phyloP scores from a whole-genome alignment of 2,329 filamentous ascomycete species.

The Delphinella strobiligena region DNA sequence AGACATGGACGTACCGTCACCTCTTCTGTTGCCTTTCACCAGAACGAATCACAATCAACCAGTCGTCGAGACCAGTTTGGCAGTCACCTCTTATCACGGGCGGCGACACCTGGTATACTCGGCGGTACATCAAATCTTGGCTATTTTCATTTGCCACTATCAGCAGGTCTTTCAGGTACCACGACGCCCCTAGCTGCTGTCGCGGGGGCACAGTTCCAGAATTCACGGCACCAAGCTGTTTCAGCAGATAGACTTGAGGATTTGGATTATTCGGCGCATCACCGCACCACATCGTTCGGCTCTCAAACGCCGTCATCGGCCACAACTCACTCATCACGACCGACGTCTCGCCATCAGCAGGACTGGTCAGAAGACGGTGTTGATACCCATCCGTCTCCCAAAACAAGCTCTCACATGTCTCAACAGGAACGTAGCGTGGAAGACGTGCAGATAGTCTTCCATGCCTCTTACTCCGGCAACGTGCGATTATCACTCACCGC shows the following conservation, averaged over 20 bases:
- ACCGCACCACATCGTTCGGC: slow-evolving; percentile 27
- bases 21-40: not conserved
- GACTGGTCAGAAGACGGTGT: slow-evolving; percentile 15
- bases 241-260: not conserved
- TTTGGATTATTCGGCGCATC: slow-evolving; percentile 23
- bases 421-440: slow-evolving; percentile 59
- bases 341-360: slow-evolving; percentile 27
- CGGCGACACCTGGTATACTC: slow-evolving; percentile 47
- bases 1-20: not conserved
- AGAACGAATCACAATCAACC: slow-evolving; percentile 6
- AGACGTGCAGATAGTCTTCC: slow-evolving; percentile 85
- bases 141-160: slow-evolving; percentile 71
- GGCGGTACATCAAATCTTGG: slow-evolving; percentile 66
- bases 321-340: slow-evolving; percentile 30
- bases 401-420: not conserved
- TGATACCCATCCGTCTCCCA: not conserved
- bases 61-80: slow-evolving; percentile 10
- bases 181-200: slow-evolving; percentile 71
- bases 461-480: slow-evolving; percentile 80
- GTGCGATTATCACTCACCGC: slow-evolving; percentile 81
- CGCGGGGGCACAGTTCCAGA: slow-evolving; percentile 54
- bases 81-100: slow-evolving; percentile 26
- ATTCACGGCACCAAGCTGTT: slow-evolving; percentile 18
- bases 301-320: slow-evolving; percentile 36
- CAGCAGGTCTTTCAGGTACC: slow-evolving; percentile 58